These are phyloP conservation scores for Ophiostoma tasmaniense DNA, from an alignment of 2,329 filamentous ascomycete genomes.

Conservation along the genomic window DNA sequence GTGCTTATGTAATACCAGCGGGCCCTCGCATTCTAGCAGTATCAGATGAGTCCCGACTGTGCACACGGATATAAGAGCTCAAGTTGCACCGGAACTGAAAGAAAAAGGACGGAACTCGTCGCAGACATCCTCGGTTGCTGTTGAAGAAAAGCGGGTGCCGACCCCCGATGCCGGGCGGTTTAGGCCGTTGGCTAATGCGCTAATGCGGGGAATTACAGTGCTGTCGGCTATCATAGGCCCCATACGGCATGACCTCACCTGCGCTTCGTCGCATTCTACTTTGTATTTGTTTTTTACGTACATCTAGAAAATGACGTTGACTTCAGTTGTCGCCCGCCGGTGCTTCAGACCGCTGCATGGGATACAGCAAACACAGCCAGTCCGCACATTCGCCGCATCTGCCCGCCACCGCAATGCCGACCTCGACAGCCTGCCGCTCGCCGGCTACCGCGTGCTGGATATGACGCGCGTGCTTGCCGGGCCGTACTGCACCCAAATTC, in stretches of 20 bases:
- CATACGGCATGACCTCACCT: background rate
- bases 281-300: background rate
- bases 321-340: background rate
- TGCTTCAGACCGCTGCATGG: background rate
- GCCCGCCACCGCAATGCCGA: conserved; percentile 1
- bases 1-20: background rate
- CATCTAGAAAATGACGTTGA: background rate
- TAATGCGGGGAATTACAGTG: background rate
- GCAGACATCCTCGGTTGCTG: background rate
- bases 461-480: conserved; percentile 95
- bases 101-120: background rate
- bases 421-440: conserved; percentile 50
- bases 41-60: no score
- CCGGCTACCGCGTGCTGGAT: conserved; percentile 82
- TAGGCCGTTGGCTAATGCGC: background rate
- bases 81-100: no score
- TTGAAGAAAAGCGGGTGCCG: conserved; percentile 5
- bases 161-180: background rate
- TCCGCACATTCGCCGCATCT: background rate
- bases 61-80: no score
- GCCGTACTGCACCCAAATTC: conserved; percentile 95
- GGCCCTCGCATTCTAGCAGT: no score
- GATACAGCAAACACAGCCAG: background rate
- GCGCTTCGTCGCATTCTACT: background rate
- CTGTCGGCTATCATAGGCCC: background rate